Evolutionary conservation across 225 moss, liverwort and hornwort genomes (phyloP).

Genomic region (Polytrichum commune): DNA sequence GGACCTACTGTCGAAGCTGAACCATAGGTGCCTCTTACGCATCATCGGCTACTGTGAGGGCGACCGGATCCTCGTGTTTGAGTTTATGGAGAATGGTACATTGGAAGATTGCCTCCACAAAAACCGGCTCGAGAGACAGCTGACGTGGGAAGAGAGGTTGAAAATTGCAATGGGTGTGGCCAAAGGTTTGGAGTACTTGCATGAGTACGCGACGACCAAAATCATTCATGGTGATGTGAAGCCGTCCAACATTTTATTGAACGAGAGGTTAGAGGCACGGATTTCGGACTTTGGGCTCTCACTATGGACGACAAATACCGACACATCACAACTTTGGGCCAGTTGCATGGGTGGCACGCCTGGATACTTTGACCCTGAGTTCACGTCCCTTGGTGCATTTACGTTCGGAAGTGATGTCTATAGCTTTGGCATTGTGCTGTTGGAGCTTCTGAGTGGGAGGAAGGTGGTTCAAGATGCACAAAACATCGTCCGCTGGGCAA

Average conservation of each 20-base stretch:
- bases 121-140: conserved; percentile 34
- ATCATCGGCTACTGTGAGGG: conserved; percentile 65
- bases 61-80: conserved; percentile 70
- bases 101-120: conserved; percentile 80
- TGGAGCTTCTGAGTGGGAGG: conserved; percentile 53
- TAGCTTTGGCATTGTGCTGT: conserved; percentile 82
- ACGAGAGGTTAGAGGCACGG: conserved; percentile 55
- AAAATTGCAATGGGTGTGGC: conserved; percentile 70
- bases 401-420: conserved; percentile 78
- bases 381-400: conserved; percentile 44
- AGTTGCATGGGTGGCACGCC: conserved; percentile 67
- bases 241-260: conserved; percentile 72
- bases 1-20: conserved; percentile 36
- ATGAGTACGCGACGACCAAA: conserved; percentile 56
- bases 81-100: conserved; percentile 73
- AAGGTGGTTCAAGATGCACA: conserved; percentile 31
- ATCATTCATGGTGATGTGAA: conserved; percentile 86
- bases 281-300: conserved; percentile 81
- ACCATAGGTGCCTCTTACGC: conserved; percentile 59
- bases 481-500: conserved; percentile 37
- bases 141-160: conserved; percentile 71
- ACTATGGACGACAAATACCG: conserved; percentile 52
- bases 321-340: conserved; percentile 54
- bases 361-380: conserved; percentile 84
- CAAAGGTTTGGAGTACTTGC: conserved; percentile 74